phyloP scores from a whole-genome alignment of 345 rosid species.

The Boechera retrofracta region DNA sequence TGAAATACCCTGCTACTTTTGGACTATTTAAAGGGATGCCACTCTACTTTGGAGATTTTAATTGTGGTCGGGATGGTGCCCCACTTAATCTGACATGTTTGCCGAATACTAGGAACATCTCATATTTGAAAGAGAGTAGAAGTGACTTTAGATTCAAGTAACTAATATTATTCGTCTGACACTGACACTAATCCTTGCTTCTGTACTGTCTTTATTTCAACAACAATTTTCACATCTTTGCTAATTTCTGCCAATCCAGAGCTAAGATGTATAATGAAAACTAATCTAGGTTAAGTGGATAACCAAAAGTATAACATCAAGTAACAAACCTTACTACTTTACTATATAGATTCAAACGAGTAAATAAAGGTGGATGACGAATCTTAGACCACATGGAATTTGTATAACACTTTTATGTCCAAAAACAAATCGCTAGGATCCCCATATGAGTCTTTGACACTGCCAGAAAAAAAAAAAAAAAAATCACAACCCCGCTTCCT shows the following conservation, averaged over 20 bases:
- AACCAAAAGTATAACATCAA: not conserved
- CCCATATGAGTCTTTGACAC: slow-evolving; percentile 12
- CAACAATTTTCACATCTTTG: slow-evolving; percentile 32
- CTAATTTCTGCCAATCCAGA: slow-evolving; percentile 5
- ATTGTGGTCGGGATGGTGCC: slow-evolving; percentile 38
- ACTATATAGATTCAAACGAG: not conserved
- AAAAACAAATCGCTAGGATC: slow-evolving; percentile 35
- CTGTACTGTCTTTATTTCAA: slow-evolving; percentile 32
- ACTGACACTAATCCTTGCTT: slow-evolving; percentile 42
- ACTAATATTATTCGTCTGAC: slow-evolving; percentile 35
- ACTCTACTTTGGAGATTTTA: slow-evolving; percentile 47
- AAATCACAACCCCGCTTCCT: slow-evolving; percentile 36
- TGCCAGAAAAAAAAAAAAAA: not conserved
- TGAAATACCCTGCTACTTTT: slow-evolving; percentile 49
- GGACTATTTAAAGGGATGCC: slow-evolving; percentile 49
- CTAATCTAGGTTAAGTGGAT: not conserved
- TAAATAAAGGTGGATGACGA: slow-evolving; percentile 24
- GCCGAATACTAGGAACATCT: slow-evolving; percentile 40
- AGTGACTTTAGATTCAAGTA: slow-evolving; percentile 50
- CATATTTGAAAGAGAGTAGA: slow-evolving; percentile 39
- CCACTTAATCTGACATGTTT: slow-evolving; percentile 41
- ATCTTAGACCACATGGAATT: slow-evolving; percentile 41
- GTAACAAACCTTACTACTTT: slow-evolving; percentile 11
- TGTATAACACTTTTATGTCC: slow-evolving; percentile 15
- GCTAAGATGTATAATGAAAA: not conserved